phyloP scores from a whole-genome alignment of 2,329 filamentous ascomycete species.

The Aspergillus novoparasiticus region DNA sequence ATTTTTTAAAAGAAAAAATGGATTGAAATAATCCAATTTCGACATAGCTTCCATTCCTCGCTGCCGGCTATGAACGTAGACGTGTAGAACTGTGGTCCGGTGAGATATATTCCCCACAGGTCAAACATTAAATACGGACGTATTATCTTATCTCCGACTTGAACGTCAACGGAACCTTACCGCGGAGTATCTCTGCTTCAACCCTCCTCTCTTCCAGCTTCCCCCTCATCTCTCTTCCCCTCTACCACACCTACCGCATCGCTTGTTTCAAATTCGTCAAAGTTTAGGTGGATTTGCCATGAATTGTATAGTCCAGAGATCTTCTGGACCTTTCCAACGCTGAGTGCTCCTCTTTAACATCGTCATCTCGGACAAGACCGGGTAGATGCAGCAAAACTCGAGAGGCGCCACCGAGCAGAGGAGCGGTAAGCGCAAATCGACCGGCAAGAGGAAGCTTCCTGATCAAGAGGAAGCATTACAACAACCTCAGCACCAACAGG shows the following conservation, averaged over 20 bases:
- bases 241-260: slow-evolving; percentile 4
- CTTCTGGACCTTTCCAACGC: slow-evolving; percentile 22
- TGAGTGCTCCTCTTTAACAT: slow-evolving; percentile 23
- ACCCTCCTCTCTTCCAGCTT: slow-evolving; percentile 1
- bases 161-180: slow-evolving; percentile 17
- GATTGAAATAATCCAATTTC: not conserved
- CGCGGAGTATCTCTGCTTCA: slow-evolving; percentile 11
- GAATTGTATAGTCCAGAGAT: slow-evolving; percentile 15
- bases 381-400: slow-evolving; percentile 47
- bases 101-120: not conserved
- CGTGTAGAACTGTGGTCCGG: not conserved
- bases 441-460: slow-evolving; percentile 45
- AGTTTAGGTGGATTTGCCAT: slow-evolving; percentile 18
- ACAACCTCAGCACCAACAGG: slow-evolving; percentile 37
- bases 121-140: slow-evolving; percentile 13
- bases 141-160: slow-evolving; percentile 36
- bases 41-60: not conserved
- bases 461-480: slow-evolving; percentile 37
- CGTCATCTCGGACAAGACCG: slow-evolving; percentile 33
- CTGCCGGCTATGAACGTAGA: not conserved
- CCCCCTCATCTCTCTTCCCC: slow-evolving; percentile 12
- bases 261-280: slow-evolving; percentile 1
- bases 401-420: slow-evolving; percentile 42
- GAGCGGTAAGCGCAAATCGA: slow-evolving; percentile 47
- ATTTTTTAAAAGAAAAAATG: not conserved